Evolutionary conservation across 148 eudicot genomes (phyloP), one percentile per base, ranked within the genome.

Genomic region (Hydrangea macrophylla): DNA sequence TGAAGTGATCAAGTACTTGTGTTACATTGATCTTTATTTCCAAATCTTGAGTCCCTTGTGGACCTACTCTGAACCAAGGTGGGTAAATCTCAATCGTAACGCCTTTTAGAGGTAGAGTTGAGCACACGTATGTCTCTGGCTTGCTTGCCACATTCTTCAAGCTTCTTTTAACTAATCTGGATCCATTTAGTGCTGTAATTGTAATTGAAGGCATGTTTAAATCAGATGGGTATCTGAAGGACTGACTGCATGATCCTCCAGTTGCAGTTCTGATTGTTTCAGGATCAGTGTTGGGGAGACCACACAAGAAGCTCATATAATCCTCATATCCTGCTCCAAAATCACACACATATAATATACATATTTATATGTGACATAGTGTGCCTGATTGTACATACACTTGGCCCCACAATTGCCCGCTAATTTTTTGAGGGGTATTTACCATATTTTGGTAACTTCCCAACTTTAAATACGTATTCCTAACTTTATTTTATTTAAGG

Each of bases 141-240:
- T 81, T 84, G 75, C 58, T 77, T 25, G 80, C 86, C 1, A 90
- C 85, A 32, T 80, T 94, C 61, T 67, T 84, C 42, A 87, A 82
- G 0, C 32, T 84, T 56, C 97, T 75, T 31, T 28, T 79, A 5
- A 85, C 77, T 25, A 44, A 56, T 56, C 68, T 76, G 17, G 72
- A 72, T 30, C 89, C 87, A 11, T 42, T 36, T 4, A 88, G 86
- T 3, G 77, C 63, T 18, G 97, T 65, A 54, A 94, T 72, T 24
- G 96, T 90, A 62, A 90, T 77, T 12, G 99, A 88, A n/a, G 99
- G 99, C 30, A 79, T 74, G 90, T 94, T 94, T 53, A 94, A 76
- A 71, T 94, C 96, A 0, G 92, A 84, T 5, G 97, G 97, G 67
- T 64, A 70, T 58, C 31, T 55, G 1, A 88, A 82, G 9, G 95